Evolutionary conservation across 2,329 filamentous ascomycete genomes (phyloP).

Genomic region (Tolypocladium cylindrosporum): DNA sequence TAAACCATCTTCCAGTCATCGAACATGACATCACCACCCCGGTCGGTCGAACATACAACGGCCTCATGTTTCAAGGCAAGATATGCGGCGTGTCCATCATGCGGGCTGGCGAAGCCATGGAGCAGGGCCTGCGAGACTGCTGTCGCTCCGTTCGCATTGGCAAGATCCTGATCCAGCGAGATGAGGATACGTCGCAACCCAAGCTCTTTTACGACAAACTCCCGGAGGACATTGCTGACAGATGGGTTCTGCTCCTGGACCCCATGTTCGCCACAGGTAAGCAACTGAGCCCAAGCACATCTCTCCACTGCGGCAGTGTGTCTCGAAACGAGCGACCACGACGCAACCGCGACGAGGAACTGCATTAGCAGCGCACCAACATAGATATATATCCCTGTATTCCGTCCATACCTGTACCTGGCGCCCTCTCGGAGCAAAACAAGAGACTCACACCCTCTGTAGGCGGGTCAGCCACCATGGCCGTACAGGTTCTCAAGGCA

Average conservation of each 20-base stretch:
- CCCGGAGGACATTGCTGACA: conserved; percentile 80
- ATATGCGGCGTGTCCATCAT: conserved; percentile 98
- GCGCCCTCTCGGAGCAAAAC: not conserved
- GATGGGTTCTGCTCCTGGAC: conserved; percentile 90
- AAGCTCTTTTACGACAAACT: conserved; percentile 98
- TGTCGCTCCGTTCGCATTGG: conserved; percentile 96
- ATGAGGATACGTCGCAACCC: conserved; percentile 87
- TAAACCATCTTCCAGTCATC: conserved; percentile 91
- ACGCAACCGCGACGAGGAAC: not conserved
- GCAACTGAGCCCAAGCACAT: conserved; percentile 8
- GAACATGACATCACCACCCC: conserved; percentile 85
- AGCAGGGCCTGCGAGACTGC: conserved; percentile 91
- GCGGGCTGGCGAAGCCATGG: conserved; percentile 97
- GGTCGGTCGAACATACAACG: conserved; percentile 77
- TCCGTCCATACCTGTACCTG: not conserved
- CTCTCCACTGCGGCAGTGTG: not conserved
- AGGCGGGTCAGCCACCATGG: conserved; percentile 96
- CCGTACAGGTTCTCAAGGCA: conserved; percentile 82
- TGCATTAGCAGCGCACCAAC: not conserved
- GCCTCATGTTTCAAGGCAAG: conserved; percentile 92
- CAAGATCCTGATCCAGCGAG: conserved; percentile 95
- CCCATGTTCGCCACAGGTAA: conserved; percentile 98
- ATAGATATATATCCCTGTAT: not conserved
- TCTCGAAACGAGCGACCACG: not conserved
- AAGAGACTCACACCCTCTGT: conserved; percentile 5